Conservation (phyloP, 177 flowering plant species). For the Vitis hybrid region DNA sequence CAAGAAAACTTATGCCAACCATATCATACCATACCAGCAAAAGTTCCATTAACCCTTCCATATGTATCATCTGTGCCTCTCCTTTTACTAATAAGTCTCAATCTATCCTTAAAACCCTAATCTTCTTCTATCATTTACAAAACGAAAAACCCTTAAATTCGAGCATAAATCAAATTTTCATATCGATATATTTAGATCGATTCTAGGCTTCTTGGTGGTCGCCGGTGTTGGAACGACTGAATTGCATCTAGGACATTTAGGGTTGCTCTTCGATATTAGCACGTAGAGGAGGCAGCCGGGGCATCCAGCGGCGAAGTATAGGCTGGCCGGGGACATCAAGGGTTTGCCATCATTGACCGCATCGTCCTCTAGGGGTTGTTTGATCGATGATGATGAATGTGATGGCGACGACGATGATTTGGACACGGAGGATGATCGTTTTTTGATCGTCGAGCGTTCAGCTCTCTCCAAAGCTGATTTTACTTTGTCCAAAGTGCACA, state of each 20-base stretch:
- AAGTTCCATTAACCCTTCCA: not conserved
- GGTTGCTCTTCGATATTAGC: slow-evolving; percentile 59
- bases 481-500: slow-evolving; percentile 91
- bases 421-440: slow-evolving; percentile 23
- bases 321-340: slow-evolving; percentile 10
- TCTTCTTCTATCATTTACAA: slow-evolving; percentile 22
- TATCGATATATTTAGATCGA: slow-evolving; percentile 72
- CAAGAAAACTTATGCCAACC: too few species aligned
- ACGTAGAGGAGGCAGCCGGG: slow-evolving; percentile 80
- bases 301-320: slow-evolving; percentile 68
- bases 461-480: slow-evolving; percentile 86
- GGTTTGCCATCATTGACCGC: slow-evolving; percentile 11
- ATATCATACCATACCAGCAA: too few species aligned
- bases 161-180: slow-evolving; percentile 23
- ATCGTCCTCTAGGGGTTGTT: slow-evolving; percentile 26
- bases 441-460: slow-evolving; percentile 32
- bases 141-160: not conserved
- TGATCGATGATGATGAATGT: slow-evolving; percentile 41
- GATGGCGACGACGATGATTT: slow-evolving; percentile 41
- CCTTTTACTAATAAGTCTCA: not conserved
- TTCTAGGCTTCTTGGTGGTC: slow-evolving; percentile 58
- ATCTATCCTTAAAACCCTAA: not conserved
- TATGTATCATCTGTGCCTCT: slow-evolving; percentile 8
- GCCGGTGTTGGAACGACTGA: slow-evolving; percentile 50
- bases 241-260: slow-evolving; percentile 79